Evolutionary conservation across 331 rosid species (phyloP), one percentile per base, ranked within the genome.

Genomic region (Spiraea crenata): DNA sequence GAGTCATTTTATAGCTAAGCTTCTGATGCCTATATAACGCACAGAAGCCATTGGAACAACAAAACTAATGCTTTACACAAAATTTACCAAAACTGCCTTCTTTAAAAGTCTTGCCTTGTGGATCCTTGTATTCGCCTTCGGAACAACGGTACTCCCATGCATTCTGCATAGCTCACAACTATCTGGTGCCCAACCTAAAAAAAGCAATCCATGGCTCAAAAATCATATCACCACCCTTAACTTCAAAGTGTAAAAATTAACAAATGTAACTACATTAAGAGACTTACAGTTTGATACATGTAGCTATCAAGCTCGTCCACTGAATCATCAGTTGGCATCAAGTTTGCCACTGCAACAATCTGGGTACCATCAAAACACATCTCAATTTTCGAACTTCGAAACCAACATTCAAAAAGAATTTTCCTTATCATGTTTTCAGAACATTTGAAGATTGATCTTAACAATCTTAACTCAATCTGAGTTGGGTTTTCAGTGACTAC

Each of bases 101-200:
- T 62, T 25, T 70, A 85, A 81, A 84, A 78, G 77, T 57, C 96
- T 89, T 93, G 88, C 98, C 95, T 91, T 76, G 99, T 63, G 73
- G 96, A 89, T 82, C 99, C 99, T 80, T 81, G 92, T 74, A 93
- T 91, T 79, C 90, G 72, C 87, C 89, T 89, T 82, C 99, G 85
- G 75, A 91, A 93, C 86, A 93, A 80, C 58, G 99, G 99, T 71
- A 91, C 70, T 72, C 97, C 95, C 99, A 91, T 93, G 90, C 99
- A 93, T 81, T 93, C 91, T 37, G 97, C 97, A 69, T 89, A 93
- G 72, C 85, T 70, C 75, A 86, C 79, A 67, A 93, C 76, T 74
- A 93, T 91, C 82, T 93, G 99, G 84, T 93, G 99, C 71, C 99
- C 99, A 80, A 93, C 99, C 98, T 93, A 81, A 50, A 31, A 55